These are phyloP conservation scores for Aurinia saxatilis DNA, from an alignment of 345 rosid genomes.

Conservation along the genomic window DNA sequence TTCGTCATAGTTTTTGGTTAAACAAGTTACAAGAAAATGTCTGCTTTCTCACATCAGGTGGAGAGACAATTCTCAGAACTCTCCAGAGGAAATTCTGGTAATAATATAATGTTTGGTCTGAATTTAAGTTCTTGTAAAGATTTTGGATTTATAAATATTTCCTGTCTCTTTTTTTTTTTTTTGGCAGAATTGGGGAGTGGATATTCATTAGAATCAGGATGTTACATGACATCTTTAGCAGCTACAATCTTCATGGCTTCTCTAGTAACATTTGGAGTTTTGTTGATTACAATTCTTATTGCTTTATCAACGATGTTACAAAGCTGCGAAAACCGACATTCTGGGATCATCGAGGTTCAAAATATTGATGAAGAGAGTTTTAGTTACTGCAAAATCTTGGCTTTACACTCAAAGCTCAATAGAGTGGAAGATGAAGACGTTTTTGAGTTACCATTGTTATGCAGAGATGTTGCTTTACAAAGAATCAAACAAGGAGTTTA, in stretches of 20 bases:
- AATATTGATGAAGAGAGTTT: conserved; percentile 28
- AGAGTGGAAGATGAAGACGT: conserved; percentile 21
- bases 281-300: conserved; percentile 52
- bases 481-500: conserved; percentile 42
- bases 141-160: not conserved
- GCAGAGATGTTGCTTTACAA: conserved; percentile 39
- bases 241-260: conserved; percentile 60
- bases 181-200: conserved; percentile 50
- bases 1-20: not conserved
- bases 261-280: conserved; percentile 51
- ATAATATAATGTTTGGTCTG: not conserved
- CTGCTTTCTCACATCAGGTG: conserved; percentile 70
- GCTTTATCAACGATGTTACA: conserved; percentile 70
- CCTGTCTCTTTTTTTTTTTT: not conserved
- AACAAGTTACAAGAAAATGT: conserved; percentile 31
- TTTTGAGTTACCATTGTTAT: conserved; percentile 45
- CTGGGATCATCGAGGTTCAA: conserved; percentile 41
- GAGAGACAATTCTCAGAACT: conserved; percentile 66
- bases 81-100: conserved; percentile 69
- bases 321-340: conserved; percentile 44
- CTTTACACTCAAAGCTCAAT: conserved; percentile 57
- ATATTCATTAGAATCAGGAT: conserved; percentile 56
- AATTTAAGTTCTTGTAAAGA: not conserved
- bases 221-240: conserved; percentile 72
- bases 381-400: conserved; percentile 46